Base-by-base conservation (phyloP, 176 grass and related monocot species). In the Oropetium thomaeum region DNA sequence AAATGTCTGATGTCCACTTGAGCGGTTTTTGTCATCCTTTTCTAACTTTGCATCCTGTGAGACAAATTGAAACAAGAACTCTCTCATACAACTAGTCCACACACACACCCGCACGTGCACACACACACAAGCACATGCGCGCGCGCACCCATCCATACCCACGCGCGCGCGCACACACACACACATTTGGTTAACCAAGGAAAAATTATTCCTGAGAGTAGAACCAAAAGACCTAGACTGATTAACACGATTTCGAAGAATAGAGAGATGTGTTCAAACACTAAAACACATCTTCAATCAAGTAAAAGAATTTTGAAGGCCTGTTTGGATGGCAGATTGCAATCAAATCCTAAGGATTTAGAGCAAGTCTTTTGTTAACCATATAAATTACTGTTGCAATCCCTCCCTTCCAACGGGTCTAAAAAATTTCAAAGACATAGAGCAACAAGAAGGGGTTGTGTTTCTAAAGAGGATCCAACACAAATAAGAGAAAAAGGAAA, bases 31-130 rank as follows among this genome's bases (percentile, higher is more conserved):
- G 42, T 80, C 77, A 25, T 86, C 87, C 85, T 88, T 85, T n/a
- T 74, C 74, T 40, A 80, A 60, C 65, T 58, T 85, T 48, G 82
- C 78, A 89, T 93, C 91, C 95, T 97, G 71, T 69, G 57, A 80
- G 37, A 75, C 44, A 62, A 40, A 74, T 34, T 75, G 58, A 87
- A 80, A 70, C 19, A 79, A 68, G 3, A 62, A 27, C 1, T 68
- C 12, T 58, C 19, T 23, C 17, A 23, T n/a, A 34, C 23, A 32
- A n/a, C 47, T 30, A 44, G 26, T 23, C 19, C 40, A 15, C 5
- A 34, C 0, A 10, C n/a, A n/a, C n/a, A n/a, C n/a, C n/a, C n/a
- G n/a, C n/a, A n/a, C n/a, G n/a, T n/a, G n/a, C n/a, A n/a, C n/a
- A n/a, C n/a, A n/a, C n/a, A n/a, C n/a, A n/a, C n/a, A n/a, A n/a